These are phyloP conservation scores for Sphagnum fallax DNA, from an alignment of 228 moss, liverwort and hornwort species.

Conservation along the genomic window DNA sequence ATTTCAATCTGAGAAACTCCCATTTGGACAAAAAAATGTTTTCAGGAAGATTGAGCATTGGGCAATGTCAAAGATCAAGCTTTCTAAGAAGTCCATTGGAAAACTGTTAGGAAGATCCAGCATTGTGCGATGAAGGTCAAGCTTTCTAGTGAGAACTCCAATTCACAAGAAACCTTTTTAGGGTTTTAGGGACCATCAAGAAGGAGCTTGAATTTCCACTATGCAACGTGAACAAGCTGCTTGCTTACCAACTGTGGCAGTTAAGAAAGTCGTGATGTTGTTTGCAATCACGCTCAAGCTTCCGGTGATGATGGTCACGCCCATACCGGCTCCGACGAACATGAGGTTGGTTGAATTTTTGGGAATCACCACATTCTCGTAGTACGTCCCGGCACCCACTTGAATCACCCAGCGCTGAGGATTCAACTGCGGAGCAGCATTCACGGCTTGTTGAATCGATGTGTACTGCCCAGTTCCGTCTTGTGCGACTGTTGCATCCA, in stretches of 20 bases:
- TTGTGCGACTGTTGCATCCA: slow-evolving; percentile 31
- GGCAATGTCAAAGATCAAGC: too few species aligned
- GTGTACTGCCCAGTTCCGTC: slow-evolving; percentile 49
- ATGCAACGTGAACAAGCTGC: neutral
- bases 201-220: neutral
- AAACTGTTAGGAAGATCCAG: too few species aligned
- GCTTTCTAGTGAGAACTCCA: too few species aligned
- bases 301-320: slow-evolving; percentile 52
- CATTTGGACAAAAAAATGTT: neutral
- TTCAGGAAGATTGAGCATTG: neutral
- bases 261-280: slow-evolving; percentile 34
- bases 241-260: slow-evolving; percentile 65
- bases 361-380: slow-evolving; percentile 28
- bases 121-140: too few species aligned
- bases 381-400: slow-evolving; percentile 53
- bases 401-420: slow-evolving; percentile 38
- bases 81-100: too few species aligned
- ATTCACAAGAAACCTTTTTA: too few species aligned
- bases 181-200: too few species aligned
- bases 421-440: slow-evolving; percentile 25
- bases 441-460: slow-evolving; percentile 48
- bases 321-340: slow-evolving; percentile 60
- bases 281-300: slow-evolving; percentile 33
- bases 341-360: slow-evolving; percentile 28
- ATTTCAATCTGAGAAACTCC: too few species aligned